Evolutionary conservation across 139 green algal species (phyloP), one percentile per base, ranked within the genome.

Genomic region (Chlamydomonas sphaeroides): DNA sequence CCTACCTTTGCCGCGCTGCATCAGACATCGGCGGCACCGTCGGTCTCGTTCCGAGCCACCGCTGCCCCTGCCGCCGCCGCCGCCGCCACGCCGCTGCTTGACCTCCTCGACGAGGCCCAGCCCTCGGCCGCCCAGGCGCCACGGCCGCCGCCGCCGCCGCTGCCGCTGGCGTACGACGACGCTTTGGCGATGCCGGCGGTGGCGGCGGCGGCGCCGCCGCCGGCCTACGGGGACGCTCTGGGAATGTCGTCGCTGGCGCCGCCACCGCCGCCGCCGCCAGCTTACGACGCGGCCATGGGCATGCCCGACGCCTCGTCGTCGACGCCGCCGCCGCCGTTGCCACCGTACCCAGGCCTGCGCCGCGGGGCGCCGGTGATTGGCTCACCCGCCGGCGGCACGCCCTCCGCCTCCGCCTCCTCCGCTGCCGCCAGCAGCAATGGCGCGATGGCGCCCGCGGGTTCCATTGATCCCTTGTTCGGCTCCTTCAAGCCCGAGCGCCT

Each of bases 201-300:
- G 72, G 38, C 56, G 72, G 23, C 51, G 11, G 36, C 53, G 56
- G 21, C 17, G 30, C 56, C 57, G 28, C 72, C 72, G 11, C 56
- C 56, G 15, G 41, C 72, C 3, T 79, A 79, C 33, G 71, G 67
- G 26, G 51, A 79, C 26, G 71, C 71, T 15, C 51, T 53, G 1
- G 56, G 51, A 10, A 38, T 79, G 36, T 28, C 71, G 10, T 6
- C 70, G 1, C 42, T 25, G 45, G 30, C 61, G 10, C 48, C 30
- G 8, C 33, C 48, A 21, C 69, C 61, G 8, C 45, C 48, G 56
- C 17, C 56, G 56, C 56, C 56, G 56, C 56, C 56, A 8, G 56
- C 23, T 28, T 62, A 62, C 21, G 56, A 62, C 25, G 56, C n/a
- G 56, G 56, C 56, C 23, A 21, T 68, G 62, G n/a, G 30, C 10